Evolutionary conservation across 1,139 yeast species (phyloP).

Genomic region (Debaryomyces subglobosus): DNA sequence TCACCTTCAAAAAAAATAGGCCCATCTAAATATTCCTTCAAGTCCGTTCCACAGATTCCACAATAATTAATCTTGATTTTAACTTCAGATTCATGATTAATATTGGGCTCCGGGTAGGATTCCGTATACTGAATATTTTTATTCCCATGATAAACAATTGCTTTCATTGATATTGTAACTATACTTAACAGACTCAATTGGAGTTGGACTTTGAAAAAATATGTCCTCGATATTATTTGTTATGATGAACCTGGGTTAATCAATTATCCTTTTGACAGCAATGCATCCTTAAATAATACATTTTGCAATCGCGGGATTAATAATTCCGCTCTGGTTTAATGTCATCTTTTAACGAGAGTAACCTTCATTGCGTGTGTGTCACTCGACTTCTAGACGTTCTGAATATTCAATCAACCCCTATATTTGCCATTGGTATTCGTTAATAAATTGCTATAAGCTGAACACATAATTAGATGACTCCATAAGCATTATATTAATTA

Average conservation of each 20-base stretch:
- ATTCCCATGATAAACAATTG: conserved; percentile 55
- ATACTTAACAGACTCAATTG: background rate
- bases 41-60: conserved; percentile 64
- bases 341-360: background rate
- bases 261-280: background rate
- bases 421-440: too few relatives aligned
- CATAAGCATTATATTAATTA: background rate
- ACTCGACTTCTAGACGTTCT: background rate
- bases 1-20: conserved; percentile 50
- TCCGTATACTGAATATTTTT: conserved; percentile 49
- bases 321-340: background rate
- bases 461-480: background rate
- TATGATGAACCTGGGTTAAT: background rate
- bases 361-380: background rate
- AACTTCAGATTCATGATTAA: conserved; percentile 49
- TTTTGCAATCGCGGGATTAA: background rate
- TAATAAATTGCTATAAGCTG: too few relatives aligned
- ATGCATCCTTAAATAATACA: background rate
- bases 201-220: background rate
- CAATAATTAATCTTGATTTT: conserved; percentile 54
- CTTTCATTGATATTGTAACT: conserved; percentile 46
- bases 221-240: background rate
- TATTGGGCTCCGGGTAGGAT: conserved; percentile 45
- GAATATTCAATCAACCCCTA: too few relatives aligned
- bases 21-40: conserved; percentile 56